Base-by-base conservation (phyloP, 345 rosid species). In the Hibiscus trionum region DNA sequence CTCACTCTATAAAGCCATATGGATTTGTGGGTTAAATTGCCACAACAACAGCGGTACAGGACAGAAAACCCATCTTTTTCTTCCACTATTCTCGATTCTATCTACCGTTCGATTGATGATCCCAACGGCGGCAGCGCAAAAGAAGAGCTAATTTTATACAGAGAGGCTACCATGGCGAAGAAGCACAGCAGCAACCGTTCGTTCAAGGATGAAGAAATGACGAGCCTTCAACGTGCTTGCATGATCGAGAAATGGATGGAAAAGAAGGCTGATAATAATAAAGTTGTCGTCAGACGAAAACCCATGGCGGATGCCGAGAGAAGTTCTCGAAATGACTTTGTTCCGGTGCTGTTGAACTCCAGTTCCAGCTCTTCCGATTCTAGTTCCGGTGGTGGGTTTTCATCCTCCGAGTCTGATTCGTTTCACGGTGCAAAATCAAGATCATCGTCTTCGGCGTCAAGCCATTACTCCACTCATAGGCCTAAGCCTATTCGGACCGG, bases 381-480 rank as follows among this genome's bases (percentile, higher is more conserved):
- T 0, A 87, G 94, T 71, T 86, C 74, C 0, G 84, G 88, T 2
- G 82, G 85, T 15, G 88, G 87, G 1, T 80, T 90, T 75, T 94
- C 97, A 1, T 88, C 95, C 14, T 94, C 96, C 2, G 97, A 91
- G 71, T 86, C 91, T 0, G 97, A 91, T n/a, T 88, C 88, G 1
- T 62, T 84, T 61, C 70, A 80, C 47, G 76, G 78, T 44, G 65
- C 77, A 46, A 81, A 74, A 69, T 64, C 85, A 3, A 78, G 52
- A 31, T 64, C 78, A 57, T 58, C 82, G 26, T 72, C 83, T 10
- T 73, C 77, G 64, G 35, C 82, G 42, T 72, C 82, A 8, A 75
- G 72, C 11, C 74, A 75, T 46, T 73, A 70, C 77, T 73, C 79
- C 33, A 35, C 66, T 58, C 83, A 70, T 35, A 77, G 76, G 81